These are phyloP conservation scores for Calvatia gigantea DNA, from an alignment of 768 basidiomycete genomes.

Conservation along the genomic window DNA sequence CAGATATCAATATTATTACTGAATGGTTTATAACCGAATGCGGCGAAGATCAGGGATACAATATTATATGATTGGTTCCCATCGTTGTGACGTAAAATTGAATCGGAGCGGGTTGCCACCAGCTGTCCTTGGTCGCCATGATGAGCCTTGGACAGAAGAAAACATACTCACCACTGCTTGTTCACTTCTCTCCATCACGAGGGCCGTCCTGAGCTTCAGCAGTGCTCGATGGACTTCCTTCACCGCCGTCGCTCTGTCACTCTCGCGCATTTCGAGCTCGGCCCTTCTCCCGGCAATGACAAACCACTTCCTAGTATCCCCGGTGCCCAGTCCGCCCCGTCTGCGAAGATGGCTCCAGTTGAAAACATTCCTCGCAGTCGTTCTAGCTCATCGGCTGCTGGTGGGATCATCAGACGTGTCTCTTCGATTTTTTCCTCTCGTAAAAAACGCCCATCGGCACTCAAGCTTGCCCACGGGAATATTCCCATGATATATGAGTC, in stretches of 20 bases:
- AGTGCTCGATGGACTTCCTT: not conserved
- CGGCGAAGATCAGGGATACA: not conserved
- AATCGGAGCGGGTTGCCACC: slow-evolving; percentile 1
- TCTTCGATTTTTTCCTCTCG: slow-evolving; percentile 24
- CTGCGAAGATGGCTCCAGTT: not conserved
- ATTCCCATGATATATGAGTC: slow-evolving; percentile 13
- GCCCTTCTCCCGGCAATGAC: not conserved
- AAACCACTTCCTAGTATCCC: slow-evolving; percentile 6
- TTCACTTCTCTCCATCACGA: not conserved
- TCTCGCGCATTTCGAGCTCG: not conserved
- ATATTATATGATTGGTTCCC: slow-evolving; percentile 9
- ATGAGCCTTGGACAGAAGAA: not conserved
- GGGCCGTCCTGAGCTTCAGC: not conserved
- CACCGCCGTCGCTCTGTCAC: not conserved
- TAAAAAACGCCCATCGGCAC: slow-evolving; percentile 10
- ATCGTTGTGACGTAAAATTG: slow-evolving; percentile 11
- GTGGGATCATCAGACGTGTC: slow-evolving; percentile 26
- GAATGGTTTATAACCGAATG: not conserved
- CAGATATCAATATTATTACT: too few relatives aligned
- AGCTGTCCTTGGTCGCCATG: not conserved
- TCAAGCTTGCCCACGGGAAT: slow-evolving; percentile 3
- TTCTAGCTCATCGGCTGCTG: slow-evolving; percentile 4
- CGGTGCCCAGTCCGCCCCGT: not conserved
- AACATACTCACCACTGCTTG: not conserved
- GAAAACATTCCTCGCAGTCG: slow-evolving; percentile 9